Percentiles rank a stretch among this genome's conserved stretches.
phyloP scores from a whole-genome alignment of 768 basidiomycete species.

The Amanita exitialis region DNA sequence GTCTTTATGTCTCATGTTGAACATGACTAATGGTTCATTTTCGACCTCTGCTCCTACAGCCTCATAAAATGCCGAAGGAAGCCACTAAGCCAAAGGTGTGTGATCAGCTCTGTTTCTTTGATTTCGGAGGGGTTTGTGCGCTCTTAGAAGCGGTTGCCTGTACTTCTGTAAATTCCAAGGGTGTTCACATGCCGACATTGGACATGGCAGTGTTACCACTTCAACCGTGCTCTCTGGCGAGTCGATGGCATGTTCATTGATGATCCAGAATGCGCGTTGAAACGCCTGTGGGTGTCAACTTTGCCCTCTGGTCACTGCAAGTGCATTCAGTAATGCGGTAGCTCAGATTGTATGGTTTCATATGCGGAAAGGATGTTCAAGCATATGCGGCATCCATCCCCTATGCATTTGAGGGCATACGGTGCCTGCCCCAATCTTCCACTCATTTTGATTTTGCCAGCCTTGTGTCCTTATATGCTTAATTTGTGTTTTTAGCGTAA shows the following conservation, averaged over 20 bases:
- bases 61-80: constrained; percentile 68
- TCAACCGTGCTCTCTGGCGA: not conserved
- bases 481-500: constrained; percentile 41
- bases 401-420: too few relatives aligned
- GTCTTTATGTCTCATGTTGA: constrained; percentile 6
- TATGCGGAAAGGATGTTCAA: not conserved
- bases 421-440: not conserved
- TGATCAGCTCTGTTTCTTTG: constrained; percentile 13
- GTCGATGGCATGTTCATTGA: not conserved
- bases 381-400: not conserved
- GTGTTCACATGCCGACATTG: not conserved
- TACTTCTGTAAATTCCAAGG: not conserved
- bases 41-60: constrained; percentile 2
- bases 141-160: not conserved
- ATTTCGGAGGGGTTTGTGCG: constrained; percentile 7
- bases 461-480: not conserved
- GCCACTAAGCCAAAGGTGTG: constrained; percentile 59
- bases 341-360: not conserved
- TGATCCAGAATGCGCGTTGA: not conserved
- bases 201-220: not conserved
- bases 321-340: not conserved
- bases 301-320: not conserved
- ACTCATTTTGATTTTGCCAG: not conserved
- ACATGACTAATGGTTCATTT: constrained; percentile 6
- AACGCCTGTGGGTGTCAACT: not conserved